Conservation (phyloP, 2,329 filamentous ascomycete species). For the Ophidiomyces ophidiicola region DNA sequence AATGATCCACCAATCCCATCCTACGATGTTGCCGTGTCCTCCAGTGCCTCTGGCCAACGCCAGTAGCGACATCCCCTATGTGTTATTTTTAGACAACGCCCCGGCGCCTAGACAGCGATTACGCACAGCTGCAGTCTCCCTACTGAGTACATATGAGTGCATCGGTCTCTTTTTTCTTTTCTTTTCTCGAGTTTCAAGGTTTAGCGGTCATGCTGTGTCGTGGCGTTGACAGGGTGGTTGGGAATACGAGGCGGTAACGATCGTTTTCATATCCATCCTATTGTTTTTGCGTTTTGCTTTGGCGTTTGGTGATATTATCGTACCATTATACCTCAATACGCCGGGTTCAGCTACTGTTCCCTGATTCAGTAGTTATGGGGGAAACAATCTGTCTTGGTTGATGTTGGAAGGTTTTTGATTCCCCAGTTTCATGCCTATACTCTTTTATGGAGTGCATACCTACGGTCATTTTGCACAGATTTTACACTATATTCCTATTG, state of each 20-base stretch:
- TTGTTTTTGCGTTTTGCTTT: not conserved
- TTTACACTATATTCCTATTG: too few relatives aligned
- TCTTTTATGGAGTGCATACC: too few relatives aligned
- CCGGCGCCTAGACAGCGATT: slow-evolving; percentile 3
- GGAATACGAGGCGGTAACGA: not conserved
- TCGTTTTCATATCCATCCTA: not conserved
- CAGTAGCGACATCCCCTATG: not conserved
- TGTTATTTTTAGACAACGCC: slow-evolving; percentile 1
- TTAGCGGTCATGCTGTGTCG: slow-evolving; percentile 9
- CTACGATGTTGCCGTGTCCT: slow-evolving; percentile 61
- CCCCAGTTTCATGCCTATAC: too few relatives aligned
- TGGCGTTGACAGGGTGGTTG: slow-evolving; percentile 6
- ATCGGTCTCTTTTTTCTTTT: not conserved
- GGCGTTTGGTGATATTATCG: slow-evolving; percentile 5
- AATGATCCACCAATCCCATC: slow-evolving; percentile 61
- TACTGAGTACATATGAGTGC: not conserved
- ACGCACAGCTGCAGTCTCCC: not conserved
- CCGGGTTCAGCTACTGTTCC: too few relatives aligned
- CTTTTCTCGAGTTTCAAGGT: not conserved
- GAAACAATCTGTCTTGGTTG: too few relatives aligned
- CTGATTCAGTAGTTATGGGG: too few relatives aligned
- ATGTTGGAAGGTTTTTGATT: too few relatives aligned
- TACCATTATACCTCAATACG: too few relatives aligned
- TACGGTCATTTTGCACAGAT: too few relatives aligned
- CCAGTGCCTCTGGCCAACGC: slow-evolving; percentile 1